Percentiles rank a stretch among this genome's conserved stretches.
These are phyloP conservation scores for Russula olivacea DNA, from an alignment of 768 basidiomycete species.

Conservation along the genomic window DNA sequence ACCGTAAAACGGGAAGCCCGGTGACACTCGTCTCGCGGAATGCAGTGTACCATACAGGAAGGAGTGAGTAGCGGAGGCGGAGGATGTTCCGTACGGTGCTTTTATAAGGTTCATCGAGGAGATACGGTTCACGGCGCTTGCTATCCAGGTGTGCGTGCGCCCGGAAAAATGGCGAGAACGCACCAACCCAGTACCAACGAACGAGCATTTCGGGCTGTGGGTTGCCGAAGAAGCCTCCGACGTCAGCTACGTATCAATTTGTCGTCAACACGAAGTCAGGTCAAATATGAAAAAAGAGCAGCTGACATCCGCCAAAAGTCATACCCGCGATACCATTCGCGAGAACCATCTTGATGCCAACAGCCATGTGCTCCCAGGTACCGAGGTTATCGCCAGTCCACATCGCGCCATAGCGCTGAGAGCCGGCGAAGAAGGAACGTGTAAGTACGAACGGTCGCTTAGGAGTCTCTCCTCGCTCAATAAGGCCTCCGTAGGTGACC, in stretches of 20 bases:
- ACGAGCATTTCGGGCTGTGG: slow-evolving; percentile 92
- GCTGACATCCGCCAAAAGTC: slow-evolving; percentile 85
- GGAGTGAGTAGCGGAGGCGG: slow-evolving; percentile 74
- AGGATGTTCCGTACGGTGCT: slow-evolving; percentile 72
- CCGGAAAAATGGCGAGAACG: slow-evolving; percentile 95
- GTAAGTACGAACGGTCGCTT: slow-evolving; percentile 94
- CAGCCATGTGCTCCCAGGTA: slow-evolving; percentile 96
- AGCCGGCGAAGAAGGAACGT: slow-evolving; percentile 90
- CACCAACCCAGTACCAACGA: slow-evolving; percentile 95
- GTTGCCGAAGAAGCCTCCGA: slow-evolving; percentile 98
- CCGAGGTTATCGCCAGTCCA: slow-evolving; percentile 99
- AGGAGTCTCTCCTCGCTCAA: slow-evolving; percentile 63
- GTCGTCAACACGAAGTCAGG: slow-evolving; percentile 12
- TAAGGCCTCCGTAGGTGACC: slow-evolving; percentile 73
- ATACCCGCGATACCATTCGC: slow-evolving; percentile 85
- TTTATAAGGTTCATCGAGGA: slow-evolving; percentile 86
- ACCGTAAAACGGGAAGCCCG: slow-evolving; percentile 83
- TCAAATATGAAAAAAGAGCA: neutral
- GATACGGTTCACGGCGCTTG: slow-evolving; percentile 93
- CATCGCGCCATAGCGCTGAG: slow-evolving; percentile 93
- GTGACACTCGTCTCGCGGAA: slow-evolving; percentile 82
- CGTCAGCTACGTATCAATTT: slow-evolving; percentile 61
- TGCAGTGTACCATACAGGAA: slow-evolving; percentile 97
- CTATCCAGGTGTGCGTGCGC: slow-evolving; percentile 98
- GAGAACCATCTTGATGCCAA: slow-evolving; percentile 90